A percentile compares a stretch with the other conserved stretches of the same genome.
These are phyloP conservation scores for Neocallimastix lanati DNA, from an alignment of 192 early-diverging fungal species.

Conservation along the genomic window DNA sequence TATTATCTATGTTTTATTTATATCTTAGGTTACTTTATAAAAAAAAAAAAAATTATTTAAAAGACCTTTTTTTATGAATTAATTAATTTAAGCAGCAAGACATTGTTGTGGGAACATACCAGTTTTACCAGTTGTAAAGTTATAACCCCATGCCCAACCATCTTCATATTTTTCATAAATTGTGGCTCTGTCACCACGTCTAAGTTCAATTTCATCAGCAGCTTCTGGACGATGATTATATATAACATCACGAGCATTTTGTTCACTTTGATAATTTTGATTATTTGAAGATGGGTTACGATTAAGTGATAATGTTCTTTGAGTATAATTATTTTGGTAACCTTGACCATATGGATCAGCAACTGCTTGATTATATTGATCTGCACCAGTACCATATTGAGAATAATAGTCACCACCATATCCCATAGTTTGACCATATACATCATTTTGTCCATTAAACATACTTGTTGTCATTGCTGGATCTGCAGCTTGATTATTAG, in stretches of 20 bases:
- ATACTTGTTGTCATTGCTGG: not conserved
- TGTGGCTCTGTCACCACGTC: not conserved
- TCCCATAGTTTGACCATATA: not conserved
- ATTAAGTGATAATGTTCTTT: not conserved
- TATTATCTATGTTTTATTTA: too few species aligned
- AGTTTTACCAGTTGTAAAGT: not conserved
- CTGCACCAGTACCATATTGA: not conserved
- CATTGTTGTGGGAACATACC: constrained; percentile 3
- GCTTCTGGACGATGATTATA: not conserved
- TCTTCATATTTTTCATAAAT: not conserved
- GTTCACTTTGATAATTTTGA: not conserved
- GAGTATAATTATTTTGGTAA: too few species aligned
- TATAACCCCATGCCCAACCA: constrained; percentile 2
- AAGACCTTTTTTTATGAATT: too few species aligned
- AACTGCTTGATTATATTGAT: not conserved
- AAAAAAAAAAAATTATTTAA: too few species aligned
- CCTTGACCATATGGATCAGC: not conserved
- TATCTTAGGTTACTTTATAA: too few species aligned
- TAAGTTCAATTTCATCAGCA: not conserved
- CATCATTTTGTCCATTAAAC: not conserved
- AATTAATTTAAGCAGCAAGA: not conserved
- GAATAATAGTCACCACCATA: too few species aligned
- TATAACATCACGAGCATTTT: not conserved
- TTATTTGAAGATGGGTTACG: not conserved
- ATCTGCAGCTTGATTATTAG: not conserved